Base-by-base conservation (phyloP, 176 grass and related monocot species). In the Aegilops speltoides region DNA sequence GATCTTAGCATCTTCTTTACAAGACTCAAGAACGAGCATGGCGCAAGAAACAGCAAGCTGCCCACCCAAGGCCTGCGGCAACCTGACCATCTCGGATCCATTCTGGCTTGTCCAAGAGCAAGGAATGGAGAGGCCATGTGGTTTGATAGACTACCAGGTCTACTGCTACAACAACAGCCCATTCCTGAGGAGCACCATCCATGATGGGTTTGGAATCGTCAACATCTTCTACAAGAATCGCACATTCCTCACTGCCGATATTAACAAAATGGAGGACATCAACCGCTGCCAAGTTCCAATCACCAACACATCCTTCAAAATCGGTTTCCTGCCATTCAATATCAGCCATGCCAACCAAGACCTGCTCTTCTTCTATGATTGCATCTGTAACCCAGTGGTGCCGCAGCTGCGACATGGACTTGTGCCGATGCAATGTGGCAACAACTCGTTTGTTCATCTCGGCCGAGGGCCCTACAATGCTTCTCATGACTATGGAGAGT, bases 161-260 rank as follows among this genome's bases (percentile, higher is more conserved):
- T 68, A 79, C 17, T 89, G 87, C 75, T 52, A 72, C 2, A 29
- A 29, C 28, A 88, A 50, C 69, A 82, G 36, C 7, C 16, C 86
- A 1, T 76, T 76, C 70, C 79, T 87, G 0, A 8, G 36, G 19
- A 52, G 34, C 3, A 78, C 20, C 26, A 79, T 79, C 38, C 65
- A 7, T 0, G 52, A 78, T 2, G 76, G 52, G 76, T 23, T 78
- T 8, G 52, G 52, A 6, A 71, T 89, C 59, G 32, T 43, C 4
- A 15, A 89, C 67, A 89, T 89, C 87, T 89, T 85, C 32, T 85
- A 80, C 33, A 4, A 56, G 14, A 81, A 89, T 8, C 9, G 1
- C 8, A 74, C 82, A 43, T 25, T 89, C 41, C 29, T 80, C 7
- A 1, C 48, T 22, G 77, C 77, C 1, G 87, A 89, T n/a, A 54